Percentiles rank a stretch among this genome's conserved stretches.
phyloP scores from a whole-genome alignment of 148 eudicot genomes.

The Gaultheria prostrata region DNA sequence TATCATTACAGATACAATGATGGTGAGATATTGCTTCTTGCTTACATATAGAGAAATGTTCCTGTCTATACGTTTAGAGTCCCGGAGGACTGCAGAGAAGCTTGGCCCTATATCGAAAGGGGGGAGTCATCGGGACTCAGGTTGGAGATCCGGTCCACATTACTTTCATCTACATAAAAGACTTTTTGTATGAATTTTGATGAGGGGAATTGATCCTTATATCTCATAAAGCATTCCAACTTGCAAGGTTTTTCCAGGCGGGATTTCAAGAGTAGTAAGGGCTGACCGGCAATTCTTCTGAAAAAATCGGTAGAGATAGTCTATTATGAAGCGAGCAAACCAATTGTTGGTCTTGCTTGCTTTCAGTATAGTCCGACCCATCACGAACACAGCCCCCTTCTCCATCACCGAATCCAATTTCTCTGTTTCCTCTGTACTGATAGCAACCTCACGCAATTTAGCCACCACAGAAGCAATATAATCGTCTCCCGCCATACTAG shows the following conservation, averaged over 20 bases:
- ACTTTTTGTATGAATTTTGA: background rate
- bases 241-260: conserved; percentile 25
- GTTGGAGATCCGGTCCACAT: background rate
- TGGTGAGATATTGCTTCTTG: background rate
- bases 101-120: background rate
- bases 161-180: background rate
- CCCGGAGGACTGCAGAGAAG: background rate
- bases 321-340: conserved; percentile 21
- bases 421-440: background rate
- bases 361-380: conserved; percentile 23
- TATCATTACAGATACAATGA: background rate
- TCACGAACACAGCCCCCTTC: conserved; percentile 21
- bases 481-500: background rate
- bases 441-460: conserved; percentile 13
- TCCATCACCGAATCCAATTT: conserved; percentile 16
- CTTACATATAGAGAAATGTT: background rate
- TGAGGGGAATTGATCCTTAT: background rate
- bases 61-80: background rate
- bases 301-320: conserved; percentile 30
- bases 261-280: conserved; percentile 19
- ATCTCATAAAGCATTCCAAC: conserved; percentile 26
- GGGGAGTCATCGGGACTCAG: background rate
- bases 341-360: conserved; percentile 14
- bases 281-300: conserved; percentile 32
- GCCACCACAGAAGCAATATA: conserved; percentile 9